Conservation (phyloP, 495 filamentous ascomycete genomes). For the Delitschia confertaspora region DNA sequence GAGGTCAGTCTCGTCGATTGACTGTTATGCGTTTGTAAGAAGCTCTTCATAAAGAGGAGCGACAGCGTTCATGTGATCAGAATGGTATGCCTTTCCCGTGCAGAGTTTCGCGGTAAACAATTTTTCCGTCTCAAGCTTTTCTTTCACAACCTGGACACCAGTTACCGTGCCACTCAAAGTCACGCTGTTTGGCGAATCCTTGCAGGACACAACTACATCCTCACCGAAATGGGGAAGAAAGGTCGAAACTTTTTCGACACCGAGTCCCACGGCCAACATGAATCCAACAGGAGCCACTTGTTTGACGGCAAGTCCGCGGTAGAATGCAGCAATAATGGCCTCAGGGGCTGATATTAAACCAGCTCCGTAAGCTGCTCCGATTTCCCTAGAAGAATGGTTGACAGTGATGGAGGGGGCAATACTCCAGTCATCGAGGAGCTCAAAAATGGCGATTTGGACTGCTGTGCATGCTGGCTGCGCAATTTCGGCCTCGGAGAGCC, state of each 20-base stretch:
- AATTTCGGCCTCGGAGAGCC: neutral
- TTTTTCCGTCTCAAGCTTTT: neutral
- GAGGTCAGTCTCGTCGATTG: neutral
- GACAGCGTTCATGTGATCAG: constrained; percentile 1
- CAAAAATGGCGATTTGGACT: constrained; percentile 18
- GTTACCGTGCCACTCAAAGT: constrained; percentile 6
- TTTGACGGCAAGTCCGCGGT: constrained; percentile 4
- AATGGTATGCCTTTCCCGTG: constrained; percentile 7
- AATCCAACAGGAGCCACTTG: neutral
- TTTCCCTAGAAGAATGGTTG: constrained; percentile 18
- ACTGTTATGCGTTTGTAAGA: neutral
- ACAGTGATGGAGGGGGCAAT: constrained; percentile 9
- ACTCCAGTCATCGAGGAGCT: neutral
- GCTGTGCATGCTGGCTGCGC: constrained; percentile 17
- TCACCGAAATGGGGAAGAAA: neutral
- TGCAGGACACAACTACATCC: neutral
- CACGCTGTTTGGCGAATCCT: constrained; percentile 7
- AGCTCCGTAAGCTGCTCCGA: constrained; percentile 17
- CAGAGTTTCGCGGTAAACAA: neutral
- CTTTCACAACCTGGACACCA: neutral
- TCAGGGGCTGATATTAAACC: constrained; percentile 2
- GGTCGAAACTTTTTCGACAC: neutral
- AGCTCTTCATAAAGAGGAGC: neutral
- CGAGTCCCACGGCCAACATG: constrained; percentile 4
- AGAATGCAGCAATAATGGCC: constrained; percentile 9